A percentile compares a stretch with the other conserved stretches of the same genome.
Evolutionary conservation across 768 basidiomycete species (phyloP).

Genomic region (Collybiopsis luxurians): DNA sequence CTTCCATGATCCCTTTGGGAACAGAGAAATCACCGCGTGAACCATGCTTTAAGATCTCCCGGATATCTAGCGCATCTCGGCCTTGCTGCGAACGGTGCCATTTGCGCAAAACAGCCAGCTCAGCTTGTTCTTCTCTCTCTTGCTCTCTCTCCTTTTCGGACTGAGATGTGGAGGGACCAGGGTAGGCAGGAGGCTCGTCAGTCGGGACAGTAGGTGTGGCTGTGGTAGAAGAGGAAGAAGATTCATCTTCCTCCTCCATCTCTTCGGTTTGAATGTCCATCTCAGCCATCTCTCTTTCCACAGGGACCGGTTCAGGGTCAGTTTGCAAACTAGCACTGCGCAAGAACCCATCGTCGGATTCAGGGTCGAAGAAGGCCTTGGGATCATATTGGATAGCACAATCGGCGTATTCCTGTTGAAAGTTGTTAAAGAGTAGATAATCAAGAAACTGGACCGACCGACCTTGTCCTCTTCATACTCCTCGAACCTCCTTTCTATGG

Average conservation of each 20-base stretch:
- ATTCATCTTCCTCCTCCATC: slow-evolving; percentile 36
- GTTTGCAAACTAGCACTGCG: slow-evolving; percentile 54
- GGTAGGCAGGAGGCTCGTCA: slow-evolving; percentile 75
- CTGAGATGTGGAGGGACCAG: slow-evolving; percentile 37
- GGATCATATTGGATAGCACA: slow-evolving; percentile 69
- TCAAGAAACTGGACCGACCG: not conserved
- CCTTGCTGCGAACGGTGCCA: slow-evolving; percentile 2
- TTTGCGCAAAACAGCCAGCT: not conserved
- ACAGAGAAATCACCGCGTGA: not conserved
- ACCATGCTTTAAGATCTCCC: not conserved
- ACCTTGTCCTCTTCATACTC: slow-evolving; percentile 6
- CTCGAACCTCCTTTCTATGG: not conserved
- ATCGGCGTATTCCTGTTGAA: slow-evolving; percentile 78
- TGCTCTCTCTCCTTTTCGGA: slow-evolving; percentile 49
- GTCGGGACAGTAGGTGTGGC: slow-evolving; percentile 72
- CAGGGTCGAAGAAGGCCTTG: slow-evolving; percentile 37
- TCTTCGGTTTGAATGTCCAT: slow-evolving; percentile 70
- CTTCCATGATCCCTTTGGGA: not conserved
- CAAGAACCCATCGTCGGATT: slow-evolving; percentile 1
- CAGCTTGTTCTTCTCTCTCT: slow-evolving; percentile 4
- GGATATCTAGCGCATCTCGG: not conserved
- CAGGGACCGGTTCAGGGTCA: slow-evolving; percentile 39
- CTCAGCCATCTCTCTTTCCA: slow-evolving; percentile 40
- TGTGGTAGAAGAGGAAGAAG: slow-evolving; percentile 58
- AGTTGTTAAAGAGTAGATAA: slow-evolving; percentile 24